A percentile compares a stretch with the other conserved stretches of the same genome.
Conservation (phyloP, 148 eudicot species). For the Persicaria tinctoria region DNA sequence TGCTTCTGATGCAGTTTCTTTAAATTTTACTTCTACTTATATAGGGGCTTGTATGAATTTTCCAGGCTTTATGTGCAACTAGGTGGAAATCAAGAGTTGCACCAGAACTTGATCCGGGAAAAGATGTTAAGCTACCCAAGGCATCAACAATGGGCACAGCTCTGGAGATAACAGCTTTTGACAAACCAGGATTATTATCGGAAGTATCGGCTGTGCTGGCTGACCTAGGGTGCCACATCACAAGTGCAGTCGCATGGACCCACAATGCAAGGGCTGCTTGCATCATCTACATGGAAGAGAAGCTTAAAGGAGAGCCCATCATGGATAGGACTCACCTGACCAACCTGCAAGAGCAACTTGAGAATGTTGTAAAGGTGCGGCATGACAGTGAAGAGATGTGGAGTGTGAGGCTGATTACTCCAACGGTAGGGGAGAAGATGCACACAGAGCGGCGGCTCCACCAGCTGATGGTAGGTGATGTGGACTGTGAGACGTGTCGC, state of each 20-base stretch:
- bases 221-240: constrained; percentile 59
- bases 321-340: constrained; percentile 30
- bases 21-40: background rate
- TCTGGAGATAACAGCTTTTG: constrained; percentile 68
- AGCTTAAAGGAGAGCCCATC: constrained; percentile 25
- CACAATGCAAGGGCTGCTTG: constrained; percentile 68
- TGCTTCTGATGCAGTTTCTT: background rate
- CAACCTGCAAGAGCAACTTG: constrained; percentile 45
- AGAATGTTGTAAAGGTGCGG: constrained; percentile 59
- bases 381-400: constrained; percentile 41
- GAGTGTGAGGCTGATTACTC: constrained; percentile 36
- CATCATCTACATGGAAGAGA: constrained; percentile 59
- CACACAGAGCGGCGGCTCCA: constrained; percentile 90
- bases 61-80: constrained; percentile 41
- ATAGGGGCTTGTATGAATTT: background rate
- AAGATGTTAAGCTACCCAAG: background rate
- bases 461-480: constrained; percentile 67
- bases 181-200: constrained; percentile 72
- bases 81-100: constrained; percentile 29
- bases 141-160: constrained; percentile 27
- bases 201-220: constrained; percentile 69
- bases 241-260: constrained; percentile 72
- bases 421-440: constrained; percentile 25
- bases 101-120: constrained; percentile 13
- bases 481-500: constrained; percentile 33